Evolutionary conservation across 768 basidiomycete species (phyloP).

Genomic region (Boletus reticuloceps): DNA sequence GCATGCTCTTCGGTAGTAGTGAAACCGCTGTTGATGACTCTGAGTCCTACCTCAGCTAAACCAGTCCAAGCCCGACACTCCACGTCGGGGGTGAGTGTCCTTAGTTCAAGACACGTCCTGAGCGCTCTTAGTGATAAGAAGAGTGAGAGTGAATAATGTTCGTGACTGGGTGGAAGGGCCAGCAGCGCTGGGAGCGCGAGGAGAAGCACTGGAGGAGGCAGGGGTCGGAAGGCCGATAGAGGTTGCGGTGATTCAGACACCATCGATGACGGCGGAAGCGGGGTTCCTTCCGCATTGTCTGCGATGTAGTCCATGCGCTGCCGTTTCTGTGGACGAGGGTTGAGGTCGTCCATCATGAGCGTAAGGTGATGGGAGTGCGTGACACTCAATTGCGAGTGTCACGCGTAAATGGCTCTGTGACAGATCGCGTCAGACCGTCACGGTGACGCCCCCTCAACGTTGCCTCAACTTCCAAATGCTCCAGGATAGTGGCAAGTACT

Average conservation of each 20-base stretch:
- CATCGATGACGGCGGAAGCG: not conserved
- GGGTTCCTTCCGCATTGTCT: not conserved
- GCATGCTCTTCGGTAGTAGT: slow-evolving; percentile 33
- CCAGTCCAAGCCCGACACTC: slow-evolving; percentile 74
- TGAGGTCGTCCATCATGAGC: slow-evolving; percentile 23
- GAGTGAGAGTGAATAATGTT: slow-evolving; percentile 51
- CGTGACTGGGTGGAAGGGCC: slow-evolving; percentile 63
- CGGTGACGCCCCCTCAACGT: not conserved
- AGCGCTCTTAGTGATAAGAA: slow-evolving; percentile 55
- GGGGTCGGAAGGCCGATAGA: slow-evolving; percentile 23
- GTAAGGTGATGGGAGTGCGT: slow-evolving; percentile 7
- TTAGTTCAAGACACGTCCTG: slow-evolving; percentile 49
- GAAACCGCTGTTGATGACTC: slow-evolving; percentile 48
- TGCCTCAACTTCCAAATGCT: no score
- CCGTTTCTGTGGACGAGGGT: slow-evolving; percentile 37
- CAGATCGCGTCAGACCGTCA: slow-evolving; percentile 23
- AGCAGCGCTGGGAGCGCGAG: slow-evolving; percentile 61
- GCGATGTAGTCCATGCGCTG: slow-evolving; percentile 19
- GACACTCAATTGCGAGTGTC: slow-evolving; percentile 15
- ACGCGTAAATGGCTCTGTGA: slow-evolving; percentile 31
- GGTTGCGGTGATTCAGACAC: not conserved
- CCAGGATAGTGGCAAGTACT: no score
- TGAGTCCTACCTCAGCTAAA: slow-evolving; percentile 66
- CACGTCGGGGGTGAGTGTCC: slow-evolving; percentile 50
- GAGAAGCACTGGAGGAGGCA: slow-evolving; percentile 49